Percentiles rank a stretch among this genome's conserved stretches.
These are phyloP conservation scores for Phymatotrichopsis omnivora DNA, from an alignment of 2,329 filamentous ascomycete genomes.

Conservation along the genomic window DNA sequence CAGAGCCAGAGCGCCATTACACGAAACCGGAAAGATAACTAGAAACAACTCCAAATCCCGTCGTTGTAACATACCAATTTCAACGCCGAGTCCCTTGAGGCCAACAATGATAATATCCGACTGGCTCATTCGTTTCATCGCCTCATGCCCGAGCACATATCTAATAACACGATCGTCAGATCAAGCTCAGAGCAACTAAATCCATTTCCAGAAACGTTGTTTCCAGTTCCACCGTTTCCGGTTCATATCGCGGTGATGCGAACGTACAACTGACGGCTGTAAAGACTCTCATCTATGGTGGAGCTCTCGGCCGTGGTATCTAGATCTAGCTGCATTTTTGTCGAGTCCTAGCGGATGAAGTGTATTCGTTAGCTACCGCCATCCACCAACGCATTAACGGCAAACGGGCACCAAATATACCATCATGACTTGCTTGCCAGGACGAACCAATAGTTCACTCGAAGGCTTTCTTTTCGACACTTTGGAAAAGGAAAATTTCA, in stretches of 20 bases:
- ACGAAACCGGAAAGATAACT: slow-evolving; percentile 1
- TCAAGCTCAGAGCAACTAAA: not conserved
- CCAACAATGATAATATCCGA: slow-evolving; percentile 90
- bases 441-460: slow-evolving; percentile 26
- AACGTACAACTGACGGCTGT: slow-evolving; percentile 64
- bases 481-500: slow-evolving; percentile 22
- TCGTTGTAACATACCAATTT: slow-evolving; percentile 50
- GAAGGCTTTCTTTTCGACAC: slow-evolving; percentile 29
- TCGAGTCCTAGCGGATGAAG: slow-evolving; percentile 19
- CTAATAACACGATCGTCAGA: slow-evolving; percentile 30
- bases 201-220: not conserved
- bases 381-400: not conserved
- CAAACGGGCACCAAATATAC: slow-evolving; percentile 3
- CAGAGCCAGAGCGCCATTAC: slow-evolving; percentile 4
- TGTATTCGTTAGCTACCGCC: not conserved
- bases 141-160: slow-evolving; percentile 63
- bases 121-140: slow-evolving; percentile 98
- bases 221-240: not conserved
- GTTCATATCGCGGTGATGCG: slow-evolving; percentile 33
- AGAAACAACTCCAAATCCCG: not conserved
- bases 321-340: slow-evolving; percentile 31
- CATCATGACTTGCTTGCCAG: slow-evolving; percentile 26
- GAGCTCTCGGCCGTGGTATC: slow-evolving; percentile 23
- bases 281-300: slow-evolving; percentile 59
- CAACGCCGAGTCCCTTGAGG: slow-evolving; percentile 86